Conservation (phyloP, 345 rosid genomes). For the Brassica incana region DNA sequence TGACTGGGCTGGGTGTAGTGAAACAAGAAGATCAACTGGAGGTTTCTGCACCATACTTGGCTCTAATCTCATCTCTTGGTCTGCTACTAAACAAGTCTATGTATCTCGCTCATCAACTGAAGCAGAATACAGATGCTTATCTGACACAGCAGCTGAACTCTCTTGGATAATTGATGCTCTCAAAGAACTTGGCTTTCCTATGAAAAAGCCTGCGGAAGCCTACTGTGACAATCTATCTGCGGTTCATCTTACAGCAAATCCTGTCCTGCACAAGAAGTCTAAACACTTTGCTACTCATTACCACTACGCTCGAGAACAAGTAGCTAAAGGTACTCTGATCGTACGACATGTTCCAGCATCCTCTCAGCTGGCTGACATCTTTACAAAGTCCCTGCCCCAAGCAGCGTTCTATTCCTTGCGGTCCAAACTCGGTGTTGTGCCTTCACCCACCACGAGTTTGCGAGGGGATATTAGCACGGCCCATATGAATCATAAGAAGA, state of each 20-base stretch:
- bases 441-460: not conserved
- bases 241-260: not conserved
- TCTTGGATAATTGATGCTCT: not conserved
- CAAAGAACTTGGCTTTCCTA: not conserved
- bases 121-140: not conserved
- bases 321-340: not conserved
- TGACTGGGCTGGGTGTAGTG: not conserved
- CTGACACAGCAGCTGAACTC: not conserved
- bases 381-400: not conserved
- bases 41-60: not conserved
- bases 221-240: not conserved
- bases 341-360: not conserved
- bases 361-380: not conserved
- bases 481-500: not conserved
- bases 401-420: not conserved
- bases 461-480: not conserved
- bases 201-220: not conserved
- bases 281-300: not conserved
- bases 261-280: not conserved
- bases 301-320: not conserved
- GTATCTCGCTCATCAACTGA: not conserved
- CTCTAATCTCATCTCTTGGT: not conserved
- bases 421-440: not conserved
- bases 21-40: not conserved
- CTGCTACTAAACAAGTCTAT: not conserved